Evolutionary conservation across 2,329 filamentous ascomycete species (phyloP).

Genomic region (Chaetomium sp.): DNA sequence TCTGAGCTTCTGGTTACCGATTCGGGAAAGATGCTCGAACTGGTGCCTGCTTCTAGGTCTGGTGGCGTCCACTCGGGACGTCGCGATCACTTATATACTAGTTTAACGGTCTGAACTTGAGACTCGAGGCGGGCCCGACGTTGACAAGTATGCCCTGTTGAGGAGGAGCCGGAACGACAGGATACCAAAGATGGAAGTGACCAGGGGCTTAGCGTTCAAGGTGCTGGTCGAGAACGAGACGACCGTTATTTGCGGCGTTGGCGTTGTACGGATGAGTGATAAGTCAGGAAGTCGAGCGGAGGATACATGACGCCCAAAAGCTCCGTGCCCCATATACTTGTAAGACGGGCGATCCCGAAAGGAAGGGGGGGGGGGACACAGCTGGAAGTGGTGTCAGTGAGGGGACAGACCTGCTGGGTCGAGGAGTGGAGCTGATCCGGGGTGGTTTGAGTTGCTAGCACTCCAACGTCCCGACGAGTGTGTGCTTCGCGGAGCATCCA

Average conservation of each 20-base stretch:
- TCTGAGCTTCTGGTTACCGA: slow-evolving; percentile 5
- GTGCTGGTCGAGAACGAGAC: slow-evolving; percentile 9
- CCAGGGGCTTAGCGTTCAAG: slow-evolving; percentile 19
- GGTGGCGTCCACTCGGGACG: slow-evolving; percentile 15
- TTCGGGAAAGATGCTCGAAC: slow-evolving; percentile 15
- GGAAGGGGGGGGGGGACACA: neutral
- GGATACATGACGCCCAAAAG: slow-evolving; percentile 14
- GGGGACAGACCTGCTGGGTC: slow-evolving; percentile 8
- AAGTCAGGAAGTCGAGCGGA: slow-evolving; percentile 13
- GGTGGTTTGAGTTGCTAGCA: slow-evolving; percentile 9
- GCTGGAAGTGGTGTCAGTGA: slow-evolving; percentile 13
- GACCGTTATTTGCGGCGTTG: slow-evolving; percentile 14
- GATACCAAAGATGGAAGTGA: slow-evolving; percentile 21
- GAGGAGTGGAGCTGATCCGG: slow-evolving; percentile 14
- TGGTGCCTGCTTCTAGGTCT: slow-evolving; percentile 9
- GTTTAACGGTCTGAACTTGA: neutral
- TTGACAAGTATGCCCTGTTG: slow-evolving; percentile 10
- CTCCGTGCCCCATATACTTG: slow-evolving; percentile 15
- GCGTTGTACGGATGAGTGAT: slow-evolving; percentile 13
- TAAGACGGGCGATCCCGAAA: slow-evolving; percentile 24
- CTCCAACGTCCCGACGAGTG: too few relatives aligned
- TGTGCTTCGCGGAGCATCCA: too few relatives aligned
- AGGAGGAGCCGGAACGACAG: slow-evolving; percentile 1
- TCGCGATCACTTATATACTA: slow-evolving; percentile 18
- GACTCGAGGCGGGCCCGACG: slow-evolving; percentile 1